Conservation (phyloP, 2,329 filamentous ascomycete genomes). For the Fusarium sp. region DNA sequence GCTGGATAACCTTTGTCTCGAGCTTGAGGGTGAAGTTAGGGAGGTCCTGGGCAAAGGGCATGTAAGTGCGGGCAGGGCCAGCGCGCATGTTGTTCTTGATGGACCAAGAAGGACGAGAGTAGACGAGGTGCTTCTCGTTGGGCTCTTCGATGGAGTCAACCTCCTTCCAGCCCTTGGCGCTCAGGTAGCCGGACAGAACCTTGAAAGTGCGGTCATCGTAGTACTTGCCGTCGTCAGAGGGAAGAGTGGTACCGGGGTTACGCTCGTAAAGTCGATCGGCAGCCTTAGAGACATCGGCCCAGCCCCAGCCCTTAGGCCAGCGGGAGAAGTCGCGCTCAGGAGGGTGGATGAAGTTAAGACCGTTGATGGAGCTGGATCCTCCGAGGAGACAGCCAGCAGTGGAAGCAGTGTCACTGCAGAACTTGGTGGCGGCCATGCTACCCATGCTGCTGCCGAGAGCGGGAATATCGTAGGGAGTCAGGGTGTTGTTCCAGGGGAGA, state of each 20-base stretch:
- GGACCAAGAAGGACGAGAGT: slow-evolving; percentile 76
- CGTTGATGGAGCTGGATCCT: slow-evolving; percentile 48
- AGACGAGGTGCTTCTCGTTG: slow-evolving; percentile 74
- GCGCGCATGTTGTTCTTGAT: slow-evolving; percentile 74
- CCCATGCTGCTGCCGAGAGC: slow-evolving; percentile 46
- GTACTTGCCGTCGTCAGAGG: slow-evolving; percentile 74
- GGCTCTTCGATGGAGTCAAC: slow-evolving; percentile 74
- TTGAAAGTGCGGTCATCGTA: slow-evolving; percentile 76
- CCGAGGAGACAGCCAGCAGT: slow-evolving; percentile 46
- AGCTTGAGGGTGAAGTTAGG: slow-evolving; percentile 76
- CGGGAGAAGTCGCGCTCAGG: slow-evolving; percentile 45
- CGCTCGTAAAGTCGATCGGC: slow-evolving; percentile 47
- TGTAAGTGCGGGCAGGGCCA: slow-evolving; percentile 78
- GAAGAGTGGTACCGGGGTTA: slow-evolving; percentile 71
- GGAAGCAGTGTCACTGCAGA: slow-evolving; percentile 47
- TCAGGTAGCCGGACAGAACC: slow-evolving; percentile 70
- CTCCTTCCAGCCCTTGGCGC: slow-evolving; percentile 71
- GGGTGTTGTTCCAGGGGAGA: slow-evolving; percentile 43
- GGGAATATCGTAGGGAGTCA: slow-evolving; percentile 46
- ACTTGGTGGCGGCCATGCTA: slow-evolving; percentile 41
- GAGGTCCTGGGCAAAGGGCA: slow-evolving; percentile 70
- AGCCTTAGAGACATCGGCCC: slow-evolving; percentile 41
- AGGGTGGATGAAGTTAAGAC: slow-evolving; percentile 48
- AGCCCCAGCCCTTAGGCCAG: slow-evolving; percentile 46
- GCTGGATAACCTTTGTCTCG: slow-evolving; percentile 73